Conservation (phyloP, 1,284 basidiomycete genomes). For the Puccinia polysora region DNA sequence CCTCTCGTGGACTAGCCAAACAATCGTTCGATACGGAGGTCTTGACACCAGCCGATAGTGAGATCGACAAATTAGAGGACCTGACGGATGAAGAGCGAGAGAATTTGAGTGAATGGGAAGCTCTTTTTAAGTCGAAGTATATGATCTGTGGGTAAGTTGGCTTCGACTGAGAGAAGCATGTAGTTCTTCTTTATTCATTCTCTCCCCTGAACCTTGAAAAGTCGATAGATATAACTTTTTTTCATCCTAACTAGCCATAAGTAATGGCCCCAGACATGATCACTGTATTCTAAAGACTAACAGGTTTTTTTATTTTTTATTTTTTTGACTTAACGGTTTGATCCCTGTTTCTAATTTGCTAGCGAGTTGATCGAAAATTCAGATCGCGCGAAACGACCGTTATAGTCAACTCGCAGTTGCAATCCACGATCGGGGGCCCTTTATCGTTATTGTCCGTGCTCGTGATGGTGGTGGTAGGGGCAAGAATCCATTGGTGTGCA, state of each 20-base stretch:
- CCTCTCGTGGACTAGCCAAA: conserved; percentile 50
- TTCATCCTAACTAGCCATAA: too few species aligned
- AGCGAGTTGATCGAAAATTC: conserved; percentile 40
- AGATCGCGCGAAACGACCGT: neutral
- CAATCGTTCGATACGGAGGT: conserved; percentile 50
- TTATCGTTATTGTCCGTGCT: too few species aligned
- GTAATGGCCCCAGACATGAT: too few species aligned
- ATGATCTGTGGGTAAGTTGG: conserved; percentile 32
- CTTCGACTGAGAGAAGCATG: too few species aligned
- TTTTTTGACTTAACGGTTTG: too few species aligned
- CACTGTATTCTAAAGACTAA: too few species aligned
- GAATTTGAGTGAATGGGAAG: conserved; percentile 49
- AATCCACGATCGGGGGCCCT: neutral
- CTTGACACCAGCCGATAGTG: conserved; percentile 48
- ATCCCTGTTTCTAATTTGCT: too few species aligned
- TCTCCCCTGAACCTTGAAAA: too few species aligned
- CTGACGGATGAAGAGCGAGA: conserved; percentile 48
- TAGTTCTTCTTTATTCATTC: too few species aligned
- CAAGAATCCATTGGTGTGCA: too few species aligned
- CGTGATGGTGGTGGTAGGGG: too few species aligned
- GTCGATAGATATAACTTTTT: neutral
- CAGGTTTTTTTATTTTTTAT: too few species aligned
- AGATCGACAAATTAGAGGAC: conserved; percentile 49
- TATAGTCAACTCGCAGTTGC: neutral
- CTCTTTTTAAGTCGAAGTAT: conserved; percentile 36